These are phyloP conservation scores for Letharia lupina DNA, from an alignment of 495 filamentous ascomycete species.

Conservation along the genomic window DNA sequence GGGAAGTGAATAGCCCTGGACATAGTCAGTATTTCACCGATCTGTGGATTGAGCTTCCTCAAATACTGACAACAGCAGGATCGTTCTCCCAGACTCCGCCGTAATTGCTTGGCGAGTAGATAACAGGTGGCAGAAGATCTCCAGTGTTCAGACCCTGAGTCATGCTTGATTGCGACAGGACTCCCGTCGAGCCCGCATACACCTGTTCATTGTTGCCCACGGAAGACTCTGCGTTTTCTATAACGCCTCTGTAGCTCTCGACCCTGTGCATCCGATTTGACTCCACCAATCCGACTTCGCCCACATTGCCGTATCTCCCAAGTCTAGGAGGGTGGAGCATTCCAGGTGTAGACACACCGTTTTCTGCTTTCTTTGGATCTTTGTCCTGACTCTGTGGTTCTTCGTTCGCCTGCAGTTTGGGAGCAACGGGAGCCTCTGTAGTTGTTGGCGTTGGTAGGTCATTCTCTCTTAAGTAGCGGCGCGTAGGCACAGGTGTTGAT, in stretches of 20 bases:
- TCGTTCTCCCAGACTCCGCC: conserved; percentile 28
- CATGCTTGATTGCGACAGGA: conserved; percentile 4
- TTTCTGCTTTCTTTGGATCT: conserved; percentile 1
- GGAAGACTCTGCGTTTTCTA: conserved; percentile 20
- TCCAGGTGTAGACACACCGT: conserved; percentile 5
- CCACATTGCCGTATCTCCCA: conserved; percentile 20
- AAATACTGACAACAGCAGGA: conserved; percentile 24
- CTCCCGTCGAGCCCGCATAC: conserved; percentile 5
- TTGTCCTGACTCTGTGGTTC: background rate
- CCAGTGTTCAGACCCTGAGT: conserved; percentile 4
- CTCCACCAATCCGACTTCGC: conserved; percentile 21
- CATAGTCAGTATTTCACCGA: conserved; percentile 1
- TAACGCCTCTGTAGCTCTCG: conserved; percentile 22
- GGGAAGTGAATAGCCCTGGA: conserved; percentile 24
- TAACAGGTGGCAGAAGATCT: conserved; percentile 14
- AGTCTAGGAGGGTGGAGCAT: conserved; percentile 18
- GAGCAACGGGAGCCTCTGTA: conserved; percentile 1
- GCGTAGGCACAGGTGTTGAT: conserved; percentile 21
- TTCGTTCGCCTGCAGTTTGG: background rate
- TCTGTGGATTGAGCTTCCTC: background rate
- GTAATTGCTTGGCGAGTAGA: conserved; percentile 22
- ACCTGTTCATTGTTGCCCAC: background rate
- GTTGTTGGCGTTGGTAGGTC: conserved; percentile 4
- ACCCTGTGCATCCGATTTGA: conserved; percentile 20
- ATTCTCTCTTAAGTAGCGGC: conserved; percentile 21